A percentile compares a stretch with the other conserved stretches of the same genome.
phyloP scores from a whole-genome alignment of 805 yeast genomes.

The Ogataea trehaloabstinens region DNA sequence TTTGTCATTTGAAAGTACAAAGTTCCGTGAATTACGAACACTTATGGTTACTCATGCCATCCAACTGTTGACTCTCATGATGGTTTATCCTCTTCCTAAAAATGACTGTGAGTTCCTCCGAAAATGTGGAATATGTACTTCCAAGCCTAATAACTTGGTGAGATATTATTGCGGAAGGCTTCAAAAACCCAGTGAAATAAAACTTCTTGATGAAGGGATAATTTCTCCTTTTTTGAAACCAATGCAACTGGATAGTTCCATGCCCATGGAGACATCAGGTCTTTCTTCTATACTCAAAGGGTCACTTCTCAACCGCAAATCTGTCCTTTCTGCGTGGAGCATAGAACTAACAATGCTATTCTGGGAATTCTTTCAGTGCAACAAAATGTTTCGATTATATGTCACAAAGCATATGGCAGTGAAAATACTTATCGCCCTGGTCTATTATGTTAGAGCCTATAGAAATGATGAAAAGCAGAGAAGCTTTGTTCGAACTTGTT shows the following conservation, averaged over 20 bases:
- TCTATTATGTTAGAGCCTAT: constrained; percentile 57
- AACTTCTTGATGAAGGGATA: constrained; percentile 46
- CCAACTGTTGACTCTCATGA: constrained; percentile 59
- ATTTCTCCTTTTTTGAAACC: constrained; percentile 48
- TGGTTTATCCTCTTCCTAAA: constrained; percentile 65
- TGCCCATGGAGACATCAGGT: constrained; percentile 19
- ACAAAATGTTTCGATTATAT: constrained; percentile 49
- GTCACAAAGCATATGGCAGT: constrained; percentile 43
- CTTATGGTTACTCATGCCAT: constrained; percentile 52
- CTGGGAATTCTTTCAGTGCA: constrained; percentile 79
- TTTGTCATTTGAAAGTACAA: constrained; percentile 31
- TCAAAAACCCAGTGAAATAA: constrained; percentile 53
- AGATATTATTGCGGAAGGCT: constrained; percentile 52
- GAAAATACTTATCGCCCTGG: constrained; percentile 51
- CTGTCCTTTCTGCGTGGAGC: constrained; percentile 42
- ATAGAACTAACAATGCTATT: constrained; percentile 59
- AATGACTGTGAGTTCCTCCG: constrained; percentile 36
- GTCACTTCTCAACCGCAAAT: constrained; percentile 10
- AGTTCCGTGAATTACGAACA: constrained; percentile 41
- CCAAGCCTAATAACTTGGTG: constrained; percentile 44
- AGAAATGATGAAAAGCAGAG: constrained; percentile 37
- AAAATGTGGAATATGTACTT: constrained; percentile 29
- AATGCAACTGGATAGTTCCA: constrained; percentile 20
- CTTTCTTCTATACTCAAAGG: constrained; percentile 28
- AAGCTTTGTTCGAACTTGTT: constrained; percentile 47